Percentiles rank a stretch among this genome's conserved stretches.
Conservation (phyloP, 768 basidiomycete genomes). For the Amylocystis lapponica region DNA sequence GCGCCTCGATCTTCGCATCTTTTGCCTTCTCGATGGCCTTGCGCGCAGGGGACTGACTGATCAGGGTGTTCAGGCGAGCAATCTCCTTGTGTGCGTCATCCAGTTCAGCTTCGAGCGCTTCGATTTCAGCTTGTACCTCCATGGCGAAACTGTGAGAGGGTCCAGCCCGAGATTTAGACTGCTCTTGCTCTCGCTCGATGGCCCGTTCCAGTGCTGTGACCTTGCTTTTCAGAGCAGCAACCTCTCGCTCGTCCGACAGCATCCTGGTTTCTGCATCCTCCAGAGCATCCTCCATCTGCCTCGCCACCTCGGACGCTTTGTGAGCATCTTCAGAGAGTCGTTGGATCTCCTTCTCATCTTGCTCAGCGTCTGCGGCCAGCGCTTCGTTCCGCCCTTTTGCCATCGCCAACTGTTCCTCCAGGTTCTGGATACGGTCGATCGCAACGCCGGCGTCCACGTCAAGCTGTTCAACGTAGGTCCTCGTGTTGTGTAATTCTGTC, state of each 20-base stretch:
- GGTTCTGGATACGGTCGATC: constrained; percentile 45
- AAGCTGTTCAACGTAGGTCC: constrained; percentile 50
- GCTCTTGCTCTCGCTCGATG: constrained; percentile 23
- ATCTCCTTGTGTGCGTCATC: constrained; percentile 75
- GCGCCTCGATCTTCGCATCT: constrained; percentile 66
- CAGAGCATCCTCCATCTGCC: constrained; percentile 72
- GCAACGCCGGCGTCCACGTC: constrained; percentile 53
- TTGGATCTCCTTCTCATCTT: constrained; percentile 43
- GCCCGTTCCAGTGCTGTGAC: constrained; percentile 55
- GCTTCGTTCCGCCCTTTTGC: constrained; percentile 41
- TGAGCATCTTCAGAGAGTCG: constrained; percentile 47
- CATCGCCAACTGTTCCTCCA: constrained; percentile 50
- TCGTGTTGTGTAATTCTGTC: constrained; percentile 34
- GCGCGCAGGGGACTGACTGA: constrained; percentile 68
- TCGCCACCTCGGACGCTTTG: constrained; percentile 47
- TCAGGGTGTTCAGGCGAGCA: constrained; percentile 55
- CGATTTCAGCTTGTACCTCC: constrained; percentile 46
- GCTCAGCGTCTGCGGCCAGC: constrained; percentile 39
- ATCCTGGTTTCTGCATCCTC: constrained; percentile 72
- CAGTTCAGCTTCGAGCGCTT: constrained; percentile 68
- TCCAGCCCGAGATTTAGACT: constrained; percentile 19
- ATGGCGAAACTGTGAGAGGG: constrained; percentile 25
- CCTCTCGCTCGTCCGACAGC: constrained; percentile 49
- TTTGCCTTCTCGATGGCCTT: constrained; percentile 76
- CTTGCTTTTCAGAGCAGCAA: constrained; percentile 46